These are phyloP conservation scores for Penicillium sp. DNA, from an alignment of 2,329 filamentous ascomycete genomes.

Conservation along the genomic window DNA sequence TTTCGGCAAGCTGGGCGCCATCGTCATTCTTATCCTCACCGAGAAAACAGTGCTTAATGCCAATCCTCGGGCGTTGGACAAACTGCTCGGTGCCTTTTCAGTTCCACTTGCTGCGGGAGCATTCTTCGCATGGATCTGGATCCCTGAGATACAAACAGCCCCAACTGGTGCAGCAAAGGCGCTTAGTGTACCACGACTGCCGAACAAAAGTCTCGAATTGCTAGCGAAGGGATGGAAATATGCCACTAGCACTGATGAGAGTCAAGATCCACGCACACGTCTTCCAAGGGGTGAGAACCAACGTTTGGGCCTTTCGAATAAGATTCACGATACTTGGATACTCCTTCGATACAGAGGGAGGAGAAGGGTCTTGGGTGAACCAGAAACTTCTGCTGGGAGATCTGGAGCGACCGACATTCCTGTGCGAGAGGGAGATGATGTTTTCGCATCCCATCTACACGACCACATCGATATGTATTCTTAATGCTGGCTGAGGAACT, in stretches of 20 bases:
- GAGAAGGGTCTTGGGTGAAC: neutral
- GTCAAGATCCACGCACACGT: neutral
- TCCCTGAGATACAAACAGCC: neutral
- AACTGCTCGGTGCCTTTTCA: constrained; percentile 2
- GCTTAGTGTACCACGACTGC: neutral
- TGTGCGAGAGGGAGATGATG: neutral
- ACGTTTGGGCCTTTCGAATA: neutral
- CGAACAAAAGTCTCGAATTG: constrained; percentile 3
- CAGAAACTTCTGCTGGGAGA: neutral
- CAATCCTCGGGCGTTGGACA: neutral
- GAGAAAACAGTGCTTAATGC: neutral
- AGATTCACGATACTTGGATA: neutral
- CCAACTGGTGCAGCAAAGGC: neutral
- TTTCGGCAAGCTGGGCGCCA: constrained; percentile 3
- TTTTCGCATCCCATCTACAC: neutral
- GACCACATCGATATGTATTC: neutral
- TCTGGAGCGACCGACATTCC: neutral
- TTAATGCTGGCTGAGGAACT: neutral
- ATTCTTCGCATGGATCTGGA: constrained; percentile 6
- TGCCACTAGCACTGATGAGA: neutral
- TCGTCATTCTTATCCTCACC: constrained; percentile 1
- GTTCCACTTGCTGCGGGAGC: neutral
- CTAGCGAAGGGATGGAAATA: neutral
- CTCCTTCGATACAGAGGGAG: neutral
- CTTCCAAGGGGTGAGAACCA: constrained; percentile 3